These are phyloP conservation scores for Lichtheimia ornata DNA, from an alignment of 371 early-diverging fungal genomes.

Conservation along the genomic window DNA sequence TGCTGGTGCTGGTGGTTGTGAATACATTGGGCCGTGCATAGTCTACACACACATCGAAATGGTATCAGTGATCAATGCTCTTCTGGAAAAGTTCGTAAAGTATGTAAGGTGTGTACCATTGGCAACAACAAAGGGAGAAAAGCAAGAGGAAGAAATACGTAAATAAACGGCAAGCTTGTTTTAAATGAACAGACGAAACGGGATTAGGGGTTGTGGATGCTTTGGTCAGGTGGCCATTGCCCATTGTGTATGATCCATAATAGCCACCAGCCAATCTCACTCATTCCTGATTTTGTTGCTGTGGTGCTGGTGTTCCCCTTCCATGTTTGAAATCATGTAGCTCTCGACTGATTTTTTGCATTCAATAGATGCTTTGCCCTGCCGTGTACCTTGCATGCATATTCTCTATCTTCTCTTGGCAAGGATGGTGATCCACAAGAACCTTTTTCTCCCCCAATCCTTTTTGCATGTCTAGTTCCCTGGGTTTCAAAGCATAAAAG, in stretches of 20 bases:
- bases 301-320: slow-evolving; percentile 8
- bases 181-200: slow-evolving; percentile 21
- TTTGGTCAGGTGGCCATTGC: slow-evolving; percentile 4
- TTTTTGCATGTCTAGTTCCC: neutral
- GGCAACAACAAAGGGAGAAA: slow-evolving; percentile 6
- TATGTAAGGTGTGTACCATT: neutral
- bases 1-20: neutral
- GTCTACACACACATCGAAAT: too few relatives aligned
- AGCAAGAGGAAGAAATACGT: slow-evolving; percentile 8
- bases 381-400: neutral
- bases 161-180: slow-evolving; percentile 7
- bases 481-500: too few relatives aligned
- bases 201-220: slow-evolving; percentile 6
- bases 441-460: neutral
- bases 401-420: slow-evolving; percentile 9
- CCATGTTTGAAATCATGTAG: slow-evolving; percentile 19
- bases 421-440: neutral
- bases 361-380: neutral
- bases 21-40: too few relatives aligned
- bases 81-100: too few relatives aligned
- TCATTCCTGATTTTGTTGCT: too few relatives aligned
- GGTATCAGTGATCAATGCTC: too few relatives aligned
- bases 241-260: neutral
- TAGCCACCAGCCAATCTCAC: too few relatives aligned
- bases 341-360: slow-evolving; percentile 14